Conservation (phyloP, 306 rosid genomes). For the Lathyrus tuberosus region DNA sequence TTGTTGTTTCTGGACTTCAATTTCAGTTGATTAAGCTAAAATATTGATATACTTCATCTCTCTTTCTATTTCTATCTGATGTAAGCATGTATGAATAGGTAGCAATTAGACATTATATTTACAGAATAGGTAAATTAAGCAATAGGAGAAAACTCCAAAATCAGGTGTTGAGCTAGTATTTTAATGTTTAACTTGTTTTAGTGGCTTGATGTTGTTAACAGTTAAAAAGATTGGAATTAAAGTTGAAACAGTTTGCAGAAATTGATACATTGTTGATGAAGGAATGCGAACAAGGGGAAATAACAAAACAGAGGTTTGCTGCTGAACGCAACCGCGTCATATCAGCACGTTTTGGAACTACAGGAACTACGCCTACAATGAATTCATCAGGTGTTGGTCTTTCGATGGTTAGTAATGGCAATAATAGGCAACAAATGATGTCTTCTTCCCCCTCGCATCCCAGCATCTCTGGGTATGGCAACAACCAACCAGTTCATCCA, state of each 20-base stretch:
- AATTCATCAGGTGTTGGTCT: conserved; percentile 65
- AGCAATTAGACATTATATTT: too few relatives aligned
- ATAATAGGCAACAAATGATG: conserved; percentile 74
- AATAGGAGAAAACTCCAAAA: too few relatives aligned
- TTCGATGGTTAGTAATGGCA: conserved; percentile 67
- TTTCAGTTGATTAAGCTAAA: conserved; percentile 13
- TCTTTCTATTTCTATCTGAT: too few relatives aligned
- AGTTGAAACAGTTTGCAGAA: conserved; percentile 98
- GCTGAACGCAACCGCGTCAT: conserved; percentile 74
- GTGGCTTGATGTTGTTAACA: conserved; percentile 46
- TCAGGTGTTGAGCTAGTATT: too few relatives aligned
- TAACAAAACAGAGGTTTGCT: conserved; percentile 78
- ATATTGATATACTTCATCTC: conserved; percentile 23
- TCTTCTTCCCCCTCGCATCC: conserved; percentile 85
- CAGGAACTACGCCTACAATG: conserved; percentile 57
- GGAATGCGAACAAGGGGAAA: conserved; percentile 95
- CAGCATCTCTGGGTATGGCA: conserved; percentile 70
- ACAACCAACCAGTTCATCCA: conserved; percentile 78
- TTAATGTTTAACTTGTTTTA: conserved; percentile 38
- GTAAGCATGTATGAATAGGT: too few relatives aligned
- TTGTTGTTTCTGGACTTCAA: conserved; percentile 20
- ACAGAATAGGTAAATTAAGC: too few relatives aligned
- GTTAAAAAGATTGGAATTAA: conserved; percentile 96
- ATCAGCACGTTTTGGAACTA: conserved; percentile 72
- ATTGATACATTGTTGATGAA: conserved; percentile 94